Evolutionary conservation across 257 asterid genomes (phyloP).

Genomic region (Hygrophila difformis): DNA sequence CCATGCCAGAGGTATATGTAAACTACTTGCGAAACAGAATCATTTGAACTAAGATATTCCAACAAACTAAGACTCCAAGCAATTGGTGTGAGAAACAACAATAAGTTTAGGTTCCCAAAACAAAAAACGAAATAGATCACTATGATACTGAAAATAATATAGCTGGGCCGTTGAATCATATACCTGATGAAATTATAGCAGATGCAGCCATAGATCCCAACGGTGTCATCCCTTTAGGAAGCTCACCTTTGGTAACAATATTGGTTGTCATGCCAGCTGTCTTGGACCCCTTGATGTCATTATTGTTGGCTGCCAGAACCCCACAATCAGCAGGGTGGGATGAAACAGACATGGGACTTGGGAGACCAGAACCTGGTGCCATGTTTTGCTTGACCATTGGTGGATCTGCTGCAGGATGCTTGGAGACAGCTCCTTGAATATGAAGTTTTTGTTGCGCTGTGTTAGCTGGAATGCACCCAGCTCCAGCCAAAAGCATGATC

Average conservation of each 20-base stretch:
- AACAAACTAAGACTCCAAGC: too few species aligned
- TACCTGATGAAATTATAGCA: slow-evolving; percentile 47
- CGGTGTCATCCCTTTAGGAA: slow-evolving; percentile 29
- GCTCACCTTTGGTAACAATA: slow-evolving; percentile 33
- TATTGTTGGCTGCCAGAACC: slow-evolving; percentile 30
- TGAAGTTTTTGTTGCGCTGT: slow-evolving; percentile 33
- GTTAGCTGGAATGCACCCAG: slow-evolving; percentile 22
- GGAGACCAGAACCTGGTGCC: slow-evolving; percentile 33
- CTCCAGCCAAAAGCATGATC: slow-evolving; percentile 70
- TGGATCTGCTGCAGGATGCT: slow-evolving; percentile 32
- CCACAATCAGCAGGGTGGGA: slow-evolving; percentile 43
- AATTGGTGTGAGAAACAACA: too few species aligned
- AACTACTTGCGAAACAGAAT: background rate
- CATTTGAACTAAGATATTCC: background rate
- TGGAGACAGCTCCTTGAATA: slow-evolving; percentile 33
- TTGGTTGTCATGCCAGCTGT: slow-evolving; percentile 23
- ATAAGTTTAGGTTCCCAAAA: background rate
- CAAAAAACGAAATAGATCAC: background rate
- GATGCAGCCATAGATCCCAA: slow-evolving; percentile 10
- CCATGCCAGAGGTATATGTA: background rate
- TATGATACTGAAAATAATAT: background rate
- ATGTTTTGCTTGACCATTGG: slow-evolving; percentile 28
- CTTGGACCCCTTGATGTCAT: slow-evolving; percentile 30
- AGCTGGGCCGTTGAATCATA: background rate
- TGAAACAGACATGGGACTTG: slow-evolving; percentile 60